Evolutionary conservation across 257 asterid genomes (phyloP), one percentile per base, ranked within the genome.

Genomic region (Solanum piurae): DNA sequence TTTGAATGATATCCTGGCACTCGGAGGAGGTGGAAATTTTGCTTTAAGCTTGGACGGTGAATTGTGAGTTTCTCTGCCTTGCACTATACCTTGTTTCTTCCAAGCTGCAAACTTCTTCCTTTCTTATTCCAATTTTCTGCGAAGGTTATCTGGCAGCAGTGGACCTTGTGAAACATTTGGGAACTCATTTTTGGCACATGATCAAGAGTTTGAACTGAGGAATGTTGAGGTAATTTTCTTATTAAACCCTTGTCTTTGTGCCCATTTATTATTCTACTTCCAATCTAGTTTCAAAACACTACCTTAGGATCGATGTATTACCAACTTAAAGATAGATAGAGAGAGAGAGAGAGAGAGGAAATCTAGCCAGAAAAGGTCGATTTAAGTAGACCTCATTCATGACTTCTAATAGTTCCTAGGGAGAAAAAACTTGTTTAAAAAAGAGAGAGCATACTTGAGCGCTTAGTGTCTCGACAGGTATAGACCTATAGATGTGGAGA

Each of bases 91-190:
- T 58, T 83, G 33, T 31, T 62, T 31, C 14, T 62, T 6, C 23
- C 83, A 29, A 55, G 6, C 46, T 10, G 25, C 79, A 34, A 55
- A 10, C 36, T n/a, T 89, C 38, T 40, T 86, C 38, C 23, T 87
- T 73, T 4, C 31, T 73, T 13, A 79, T 44, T 83, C 23, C 40
- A 25, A 29, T 66, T 34, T 83, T 42, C 29, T 62, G 85, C 18
- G 46, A 87, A 97, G 99, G 91, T 93, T 97, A 91, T 90, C 91
- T 12, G 99, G 99, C 87, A 92, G 94, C 68, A 97, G 98, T 89
- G 99, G 99, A 66, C 95, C 98, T 52, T 94, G 98, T 86, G 99
- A 97, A 88, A 97, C 99, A 89, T 97, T 94, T 90, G 99, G 99
- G 86, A 97, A 93, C 92, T 69, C 89, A 58, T 94, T 98, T 87